Percentiles rank a stretch among this genome's conserved stretches.
These are phyloP conservation scores for Fusarium sp. DNA, from an alignment of 2,329 filamentous ascomycete genomes.

Conservation along the genomic window DNA sequence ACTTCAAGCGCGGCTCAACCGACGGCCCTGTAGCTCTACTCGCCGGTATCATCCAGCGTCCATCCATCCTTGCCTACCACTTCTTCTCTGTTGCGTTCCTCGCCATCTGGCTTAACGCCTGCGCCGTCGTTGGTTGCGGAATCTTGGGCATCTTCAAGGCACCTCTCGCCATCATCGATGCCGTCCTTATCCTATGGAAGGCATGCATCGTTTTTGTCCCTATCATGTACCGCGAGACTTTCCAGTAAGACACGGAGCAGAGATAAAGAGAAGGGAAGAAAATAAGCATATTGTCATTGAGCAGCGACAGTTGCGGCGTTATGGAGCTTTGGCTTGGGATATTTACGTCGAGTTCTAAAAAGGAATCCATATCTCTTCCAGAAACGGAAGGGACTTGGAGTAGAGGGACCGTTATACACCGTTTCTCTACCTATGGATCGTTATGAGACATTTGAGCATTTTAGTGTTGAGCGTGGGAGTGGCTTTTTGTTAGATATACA, in stretches of 20 bases:
- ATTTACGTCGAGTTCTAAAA: conserved; percentile 29
- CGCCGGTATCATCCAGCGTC: conserved; percentile 82
- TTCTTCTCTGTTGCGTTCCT: conserved; percentile 96
- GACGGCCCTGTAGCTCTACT: conserved; percentile 86
- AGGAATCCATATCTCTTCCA: conserved; percentile 13
- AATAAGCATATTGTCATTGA: conserved; percentile 11
- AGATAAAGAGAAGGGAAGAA: background rate
- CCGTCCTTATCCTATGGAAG: conserved; percentile 80
- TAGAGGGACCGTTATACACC: conserved; percentile 12
- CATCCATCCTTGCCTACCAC: conserved; percentile 85
- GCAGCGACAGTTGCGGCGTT: conserved; percentile 44
- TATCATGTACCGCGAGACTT: conserved; percentile 78
- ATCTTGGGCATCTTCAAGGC: conserved; percentile 58
- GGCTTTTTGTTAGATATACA: conserved; percentile 33
- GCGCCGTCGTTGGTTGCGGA: conserved; percentile 56
- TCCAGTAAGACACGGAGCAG: conserved; percentile 36
- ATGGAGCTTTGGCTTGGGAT: conserved; percentile 38
- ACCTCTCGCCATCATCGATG: conserved; percentile 75
- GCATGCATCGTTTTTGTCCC: conserved; percentile 87
- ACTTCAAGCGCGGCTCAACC: conserved; percentile 84
- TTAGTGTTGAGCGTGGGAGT: conserved; percentile 33
- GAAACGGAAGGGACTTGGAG: conserved; percentile 1
- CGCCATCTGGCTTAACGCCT: conserved; percentile 77
- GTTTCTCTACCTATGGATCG: conserved; percentile 20
- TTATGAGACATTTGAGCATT: conserved; percentile 45